Conservation (phyloP, 495 filamentous ascomycete genomes). For the Lepraria neglecta region DNA sequence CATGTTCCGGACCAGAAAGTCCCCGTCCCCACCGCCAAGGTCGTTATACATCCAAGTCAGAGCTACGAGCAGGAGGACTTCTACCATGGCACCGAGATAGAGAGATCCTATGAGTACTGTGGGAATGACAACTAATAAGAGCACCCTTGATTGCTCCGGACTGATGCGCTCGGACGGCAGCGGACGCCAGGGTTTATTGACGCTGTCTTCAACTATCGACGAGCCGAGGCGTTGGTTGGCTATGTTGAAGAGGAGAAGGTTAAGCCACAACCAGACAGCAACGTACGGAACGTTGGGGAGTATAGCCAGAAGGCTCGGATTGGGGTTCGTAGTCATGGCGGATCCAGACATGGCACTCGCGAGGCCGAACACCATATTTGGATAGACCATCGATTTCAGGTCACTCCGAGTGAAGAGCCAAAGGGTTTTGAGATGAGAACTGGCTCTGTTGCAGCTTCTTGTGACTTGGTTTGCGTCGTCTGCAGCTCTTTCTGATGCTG, state of each 20-base stretch:
- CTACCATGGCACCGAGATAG: slow-evolving; percentile 32
- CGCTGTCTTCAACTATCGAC: slow-evolving; percentile 41
- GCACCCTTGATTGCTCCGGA: slow-evolving; percentile 29
- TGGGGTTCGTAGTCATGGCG: neutral
- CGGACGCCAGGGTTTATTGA: slow-evolving; percentile 55
- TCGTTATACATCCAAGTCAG: slow-evolving; percentile 50
- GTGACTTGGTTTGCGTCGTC: too few relatives aligned
- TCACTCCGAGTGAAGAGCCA: slow-evolving; percentile 38
- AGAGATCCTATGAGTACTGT: slow-evolving; percentile 29
- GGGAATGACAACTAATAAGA: slow-evolving; percentile 35
- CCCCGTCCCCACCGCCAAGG: slow-evolving; percentile 38
- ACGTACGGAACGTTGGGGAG: slow-evolving; percentile 5
- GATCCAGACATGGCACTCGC: slow-evolving; percentile 29
- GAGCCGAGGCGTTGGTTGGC: slow-evolving; percentile 42
- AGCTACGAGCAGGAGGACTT: slow-evolving; percentile 33
- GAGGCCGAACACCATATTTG: slow-evolving; percentile 34
- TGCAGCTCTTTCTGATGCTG: too few relatives aligned
- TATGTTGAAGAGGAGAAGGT: slow-evolving; percentile 38
- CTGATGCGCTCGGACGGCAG: slow-evolving; percentile 40
- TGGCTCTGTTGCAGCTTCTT: too few relatives aligned
- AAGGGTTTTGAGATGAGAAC: too few relatives aligned
- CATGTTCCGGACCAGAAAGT: slow-evolving; percentile 33
- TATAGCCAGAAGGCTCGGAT: neutral
- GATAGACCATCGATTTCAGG: slow-evolving; percentile 35
- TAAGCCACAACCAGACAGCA: slow-evolving; percentile 19